Percentiles rank a stretch among this genome's conserved stretches.
These are phyloP conservation scores for Saccharomycopsis fodiens DNA, from an alignment of 805 yeast genomes.

Conservation along the genomic window DNA sequence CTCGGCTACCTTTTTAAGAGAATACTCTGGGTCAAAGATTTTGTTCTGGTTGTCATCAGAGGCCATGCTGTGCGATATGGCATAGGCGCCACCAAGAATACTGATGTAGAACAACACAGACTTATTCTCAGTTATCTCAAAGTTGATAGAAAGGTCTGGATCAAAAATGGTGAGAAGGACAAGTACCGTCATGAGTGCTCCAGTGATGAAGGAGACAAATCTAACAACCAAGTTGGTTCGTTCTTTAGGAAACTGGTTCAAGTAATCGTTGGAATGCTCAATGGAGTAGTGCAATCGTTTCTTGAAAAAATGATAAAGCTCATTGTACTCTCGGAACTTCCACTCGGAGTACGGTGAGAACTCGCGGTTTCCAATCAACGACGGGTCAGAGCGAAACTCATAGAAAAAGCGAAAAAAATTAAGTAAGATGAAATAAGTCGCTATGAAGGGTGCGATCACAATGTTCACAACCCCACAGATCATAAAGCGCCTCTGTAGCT, in stretches of 20 bases:
- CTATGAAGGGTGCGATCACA: constrained; percentile 77
- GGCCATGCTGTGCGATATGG: constrained; percentile 60
- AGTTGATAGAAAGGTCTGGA: constrained; percentile 84
- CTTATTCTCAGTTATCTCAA: constrained; percentile 76
- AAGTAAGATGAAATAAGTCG: constrained; percentile 70
- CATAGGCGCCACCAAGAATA: constrained; percentile 81
- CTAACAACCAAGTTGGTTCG: constrained; percentile 45
- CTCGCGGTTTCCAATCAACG: constrained; percentile 72
- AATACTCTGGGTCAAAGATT: constrained; percentile 93
- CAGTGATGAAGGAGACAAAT: constrained; percentile 68
- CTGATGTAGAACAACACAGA: constrained; percentile 86
- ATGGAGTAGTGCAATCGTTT: constrained; percentile 70
- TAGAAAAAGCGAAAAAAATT: constrained; percentile 89
- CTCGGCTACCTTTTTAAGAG: constrained; percentile 70
- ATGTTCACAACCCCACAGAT: constrained; percentile 84
- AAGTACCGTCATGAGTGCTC: constrained; percentile 83
- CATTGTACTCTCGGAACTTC: constrained; percentile 92
- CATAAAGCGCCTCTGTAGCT: constrained; percentile 70
- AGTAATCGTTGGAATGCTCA: constrained; percentile 73
- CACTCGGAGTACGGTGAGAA: constrained; percentile 93
- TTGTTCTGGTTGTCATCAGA: constrained; percentile 21
- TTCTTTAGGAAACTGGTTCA: constrained; percentile 89
- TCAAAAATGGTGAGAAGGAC: constrained; percentile 73
- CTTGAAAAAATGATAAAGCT: constrained; percentile 80
- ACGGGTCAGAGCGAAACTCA: constrained; percentile 85